Percentiles rank a stretch among this genome's conserved stretches.
These are phyloP conservation scores for Boletales sp. DNA, from an alignment of 768 basidiomycete species.

Conservation along the genomic window DNA sequence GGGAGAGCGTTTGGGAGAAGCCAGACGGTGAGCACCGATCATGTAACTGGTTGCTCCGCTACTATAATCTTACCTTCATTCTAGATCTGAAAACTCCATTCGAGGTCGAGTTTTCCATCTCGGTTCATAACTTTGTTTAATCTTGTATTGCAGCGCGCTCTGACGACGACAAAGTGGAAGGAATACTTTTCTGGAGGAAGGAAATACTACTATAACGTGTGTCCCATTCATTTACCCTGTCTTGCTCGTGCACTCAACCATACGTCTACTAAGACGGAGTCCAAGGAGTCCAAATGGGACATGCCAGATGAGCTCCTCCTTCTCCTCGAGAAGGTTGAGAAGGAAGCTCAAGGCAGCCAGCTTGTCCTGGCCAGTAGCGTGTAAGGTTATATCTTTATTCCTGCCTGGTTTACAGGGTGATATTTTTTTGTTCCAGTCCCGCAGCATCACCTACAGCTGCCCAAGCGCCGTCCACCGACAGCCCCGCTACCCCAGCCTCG, in stretches of 20 bases:
- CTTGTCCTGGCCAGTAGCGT: conserved; percentile 33
- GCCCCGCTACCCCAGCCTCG: conserved; percentile 32
- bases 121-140: neutral
- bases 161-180: conserved; percentile 91
- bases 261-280: conserved; percentile 53
- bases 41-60: neutral
- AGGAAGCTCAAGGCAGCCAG: conserved; percentile 49
- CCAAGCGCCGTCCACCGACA: conserved; percentile 46
- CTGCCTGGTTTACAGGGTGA: conserved; percentile 2
- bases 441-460: conserved; percentile 42
- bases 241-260: neutral
- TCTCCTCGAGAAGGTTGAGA: conserved; percentile 83
- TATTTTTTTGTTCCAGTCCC: conserved; percentile 14
- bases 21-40: conserved; percentile 67
- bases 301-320: conserved; percentile 90
- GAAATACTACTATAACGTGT: conserved; percentile 87
- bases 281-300: conserved; percentile 97
- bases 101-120: conserved; percentile 51
- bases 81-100: conserved; percentile 87
- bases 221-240: conserved; percentile 16
- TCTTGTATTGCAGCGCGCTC: conserved; percentile 57
- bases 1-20: conserved; percentile 97
- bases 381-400: conserved; percentile 11
- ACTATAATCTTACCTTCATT: conserved; percentile 4
- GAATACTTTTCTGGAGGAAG: conserved; percentile 91